These are phyloP conservation scores for Cytospora piceicola DNA, from an alignment of 2,329 filamentous ascomycete genomes.

Conservation along the genomic window DNA sequence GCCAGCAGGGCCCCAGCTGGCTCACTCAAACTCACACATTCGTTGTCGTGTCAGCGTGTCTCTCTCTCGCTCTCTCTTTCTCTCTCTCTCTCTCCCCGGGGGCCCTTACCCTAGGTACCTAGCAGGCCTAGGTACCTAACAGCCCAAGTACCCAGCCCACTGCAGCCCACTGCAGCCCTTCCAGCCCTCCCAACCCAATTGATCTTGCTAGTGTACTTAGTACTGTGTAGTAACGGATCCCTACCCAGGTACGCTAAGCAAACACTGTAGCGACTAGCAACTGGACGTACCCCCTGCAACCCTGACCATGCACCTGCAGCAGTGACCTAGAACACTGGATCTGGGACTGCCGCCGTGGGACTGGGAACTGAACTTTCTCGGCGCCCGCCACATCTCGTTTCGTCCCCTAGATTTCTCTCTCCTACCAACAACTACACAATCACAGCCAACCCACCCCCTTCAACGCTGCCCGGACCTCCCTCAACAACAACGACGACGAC, in stretches of 20 bases:
- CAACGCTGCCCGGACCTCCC: conserved; percentile 7
- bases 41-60: conserved; percentile 5
- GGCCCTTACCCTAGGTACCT: too few species aligned
- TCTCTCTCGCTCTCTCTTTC: too few species aligned
- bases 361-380: conserved; percentile 1
- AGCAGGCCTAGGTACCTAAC: too few species aligned
- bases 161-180: too few species aligned
- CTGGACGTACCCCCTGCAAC: not conserved
- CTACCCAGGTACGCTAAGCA: not conserved
- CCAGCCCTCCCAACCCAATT: too few species aligned
- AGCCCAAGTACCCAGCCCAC: too few species aligned
- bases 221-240: too few species aligned
- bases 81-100: too few species aligned
- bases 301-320: not conserved
- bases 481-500: conserved; percentile 14
- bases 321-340: conserved; percentile 1
- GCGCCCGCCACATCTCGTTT: not conserved
- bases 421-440: not conserved
- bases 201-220: not conserved
- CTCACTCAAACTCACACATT: conserved; percentile 5
- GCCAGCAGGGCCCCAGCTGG: too few species aligned
- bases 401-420: not conserved
- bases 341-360: not conserved
- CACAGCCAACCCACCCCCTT: not conserved
- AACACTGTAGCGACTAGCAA: not conserved